Evolutionary conservation across 345 rosid genomes (phyloP).

Genomic region (Salix udensis): DNA sequence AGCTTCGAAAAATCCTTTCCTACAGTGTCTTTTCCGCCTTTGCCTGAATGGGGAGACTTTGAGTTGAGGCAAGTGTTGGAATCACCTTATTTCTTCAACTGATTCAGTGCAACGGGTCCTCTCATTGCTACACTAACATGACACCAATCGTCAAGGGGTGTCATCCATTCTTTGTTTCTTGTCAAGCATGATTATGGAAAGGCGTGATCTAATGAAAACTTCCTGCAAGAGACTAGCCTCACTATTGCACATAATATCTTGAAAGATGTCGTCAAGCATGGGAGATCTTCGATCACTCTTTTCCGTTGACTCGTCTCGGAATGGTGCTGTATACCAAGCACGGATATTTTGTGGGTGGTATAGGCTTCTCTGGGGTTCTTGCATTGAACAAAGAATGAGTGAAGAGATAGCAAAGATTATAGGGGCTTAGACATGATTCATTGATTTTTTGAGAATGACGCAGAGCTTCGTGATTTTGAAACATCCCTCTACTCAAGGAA

Average conservation of each 20-base stretch:
- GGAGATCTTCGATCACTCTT: not conserved
- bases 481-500: not conserved
- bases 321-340: conserved; percentile 1
- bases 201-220: not conserved
- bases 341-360: not conserved
- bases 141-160: not conserved
- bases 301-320: not conserved
- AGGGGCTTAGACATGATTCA: not conserved
- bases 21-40: conserved; percentile 56
- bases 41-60: conserved; percentile 89
- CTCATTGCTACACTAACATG: not conserved
- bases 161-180: not conserved
- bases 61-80: conserved; percentile 67
- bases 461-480: not conserved
- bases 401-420: not conserved
- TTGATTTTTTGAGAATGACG: not conserved
- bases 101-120: conserved; percentile 13
- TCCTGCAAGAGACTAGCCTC: not conserved
- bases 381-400: not conserved
- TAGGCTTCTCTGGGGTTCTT: not conserved
- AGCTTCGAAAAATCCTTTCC: conserved; percentile 83
- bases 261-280: not conserved
- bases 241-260: conserved; percentile 7
- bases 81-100: conserved; percentile 96
- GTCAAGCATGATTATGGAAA: conserved; percentile 4